These are phyloP conservation scores for Penicillium longicatenatum DNA, from an alignment of 495 filamentous ascomycete species.

Conservation along the genomic window DNA sequence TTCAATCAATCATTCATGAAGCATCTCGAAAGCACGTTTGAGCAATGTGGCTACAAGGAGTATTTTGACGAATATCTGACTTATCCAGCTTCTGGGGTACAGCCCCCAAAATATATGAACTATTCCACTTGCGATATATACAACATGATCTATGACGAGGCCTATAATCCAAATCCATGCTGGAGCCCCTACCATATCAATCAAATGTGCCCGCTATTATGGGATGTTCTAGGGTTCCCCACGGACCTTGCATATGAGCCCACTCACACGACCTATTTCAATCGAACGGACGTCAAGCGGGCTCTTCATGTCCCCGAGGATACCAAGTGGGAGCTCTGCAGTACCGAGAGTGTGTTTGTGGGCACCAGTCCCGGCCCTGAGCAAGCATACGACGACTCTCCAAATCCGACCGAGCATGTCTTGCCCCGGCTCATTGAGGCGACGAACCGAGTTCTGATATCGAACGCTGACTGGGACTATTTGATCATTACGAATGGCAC, in stretches of 20 bases:
- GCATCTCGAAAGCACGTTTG: conserved; percentile 47
- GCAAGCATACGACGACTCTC: conserved; percentile 38
- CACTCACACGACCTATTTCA: conserved; percentile 52
- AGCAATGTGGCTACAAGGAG: conserved; percentile 57
- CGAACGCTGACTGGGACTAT: conserved; percentile 61
- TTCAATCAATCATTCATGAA: conserved; percentile 58
- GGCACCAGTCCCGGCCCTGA: conserved; percentile 38
- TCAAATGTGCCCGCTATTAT: conserved; percentile 43
- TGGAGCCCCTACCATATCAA: conserved; percentile 61
- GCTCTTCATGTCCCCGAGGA: conserved; percentile 57
- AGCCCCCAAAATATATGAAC: conserved; percentile 37
- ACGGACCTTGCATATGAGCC: conserved; percentile 43
- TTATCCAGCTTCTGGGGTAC: conserved; percentile 51
- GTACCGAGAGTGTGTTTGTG: conserved; percentile 43
- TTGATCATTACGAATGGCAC: conserved; percentile 65
- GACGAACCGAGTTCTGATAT: conserved; percentile 60
- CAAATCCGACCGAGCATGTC: conserved; percentile 48
- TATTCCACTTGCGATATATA: conserved; percentile 53
- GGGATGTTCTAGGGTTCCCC: conserved; percentile 49
- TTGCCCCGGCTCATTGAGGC: conserved; percentile 64
- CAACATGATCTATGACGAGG: conserved; percentile 48
- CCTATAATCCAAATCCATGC: conserved; percentile 56
- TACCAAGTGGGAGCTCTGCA: conserved; percentile 45
- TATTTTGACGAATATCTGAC: conserved; percentile 57
- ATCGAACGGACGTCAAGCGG: conserved; percentile 56